Conservation (phyloP, 495 filamentous ascomycete genomes). For the Podospora tetraspora region DNA sequence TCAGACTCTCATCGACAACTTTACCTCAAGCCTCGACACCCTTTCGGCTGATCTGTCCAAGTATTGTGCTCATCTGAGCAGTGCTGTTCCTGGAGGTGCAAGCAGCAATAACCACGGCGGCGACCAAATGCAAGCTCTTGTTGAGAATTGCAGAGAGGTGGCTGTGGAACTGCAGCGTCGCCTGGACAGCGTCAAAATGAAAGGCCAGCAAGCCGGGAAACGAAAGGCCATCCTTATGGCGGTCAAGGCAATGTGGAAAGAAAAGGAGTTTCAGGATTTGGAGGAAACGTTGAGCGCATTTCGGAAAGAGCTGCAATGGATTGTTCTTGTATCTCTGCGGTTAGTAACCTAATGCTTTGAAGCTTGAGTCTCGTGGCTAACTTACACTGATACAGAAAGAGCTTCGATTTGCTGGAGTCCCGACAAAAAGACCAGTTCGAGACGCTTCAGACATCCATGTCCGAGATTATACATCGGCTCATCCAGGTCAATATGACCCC, state of each 20-base stretch:
- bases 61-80: neutral
- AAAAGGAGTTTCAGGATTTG: neutral
- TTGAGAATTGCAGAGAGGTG: neutral
- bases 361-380: neutral
- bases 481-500: neutral
- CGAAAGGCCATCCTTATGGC: neutral
- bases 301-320: constrained; percentile 6
- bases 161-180: neutral
- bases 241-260: constrained; percentile 1
- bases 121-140: neutral
- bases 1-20: neutral
- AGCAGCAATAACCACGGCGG: neutral
- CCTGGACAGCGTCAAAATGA: neutral
- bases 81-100: neutral
- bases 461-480: neutral
- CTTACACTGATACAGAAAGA: neutral
- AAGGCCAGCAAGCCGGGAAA: neutral
- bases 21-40: neutral
- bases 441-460: neutral
- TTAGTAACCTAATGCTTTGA: neutral
- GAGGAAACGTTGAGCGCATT: neutral
- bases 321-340: neutral
- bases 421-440: neutral
- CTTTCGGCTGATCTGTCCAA: neutral
- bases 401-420: neutral